phyloP scores from a whole-genome alignment of 148 eudicot species.

The Chenopodium quinoa region DNA sequence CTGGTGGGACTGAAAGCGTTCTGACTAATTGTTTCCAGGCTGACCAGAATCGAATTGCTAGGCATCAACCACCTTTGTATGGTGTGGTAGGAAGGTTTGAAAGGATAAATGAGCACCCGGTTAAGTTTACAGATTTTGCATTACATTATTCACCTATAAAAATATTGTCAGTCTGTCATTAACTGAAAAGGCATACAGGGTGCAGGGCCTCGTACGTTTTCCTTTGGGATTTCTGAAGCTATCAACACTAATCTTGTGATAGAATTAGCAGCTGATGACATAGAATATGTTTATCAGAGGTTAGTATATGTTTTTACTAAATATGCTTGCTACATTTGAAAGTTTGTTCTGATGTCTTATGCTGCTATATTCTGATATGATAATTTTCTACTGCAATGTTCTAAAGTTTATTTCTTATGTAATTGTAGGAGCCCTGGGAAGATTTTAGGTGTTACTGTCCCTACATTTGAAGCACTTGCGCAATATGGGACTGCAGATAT shows the following conservation, averaged over 20 bases:
- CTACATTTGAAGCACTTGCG: constrained; percentile 89
- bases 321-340: not conserved
- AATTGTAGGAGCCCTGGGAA: constrained; percentile 82
- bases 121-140: constrained; percentile 39
- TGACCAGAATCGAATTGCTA: constrained; percentile 69
- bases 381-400: constrained; percentile 1
- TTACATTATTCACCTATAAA: not conserved
- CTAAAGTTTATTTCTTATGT: not conserved
- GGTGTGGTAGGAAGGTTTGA: constrained; percentile 75
- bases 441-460: constrained; percentile 66
- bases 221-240: constrained; percentile 86
- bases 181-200: constrained; percentile 45
- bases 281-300: constrained; percentile 89
- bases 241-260: constrained; percentile 78
- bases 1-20: not conserved
- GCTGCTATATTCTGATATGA: not conserved
- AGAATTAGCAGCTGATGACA: constrained; percentile 88
- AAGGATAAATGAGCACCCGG: constrained; percentile 94
- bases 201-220: constrained; percentile 83
- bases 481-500: constrained; percentile 82
- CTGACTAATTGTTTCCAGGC: constrained; percentile 43
- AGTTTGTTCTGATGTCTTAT: not conserved
- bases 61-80: constrained; percentile 81
- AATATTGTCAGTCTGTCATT: not conserved
- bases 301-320: constrained; percentile 13